Conservation (phyloP, 2,329 filamentous ascomycete genomes). For the Uncinocarpus reesii region DNA sequence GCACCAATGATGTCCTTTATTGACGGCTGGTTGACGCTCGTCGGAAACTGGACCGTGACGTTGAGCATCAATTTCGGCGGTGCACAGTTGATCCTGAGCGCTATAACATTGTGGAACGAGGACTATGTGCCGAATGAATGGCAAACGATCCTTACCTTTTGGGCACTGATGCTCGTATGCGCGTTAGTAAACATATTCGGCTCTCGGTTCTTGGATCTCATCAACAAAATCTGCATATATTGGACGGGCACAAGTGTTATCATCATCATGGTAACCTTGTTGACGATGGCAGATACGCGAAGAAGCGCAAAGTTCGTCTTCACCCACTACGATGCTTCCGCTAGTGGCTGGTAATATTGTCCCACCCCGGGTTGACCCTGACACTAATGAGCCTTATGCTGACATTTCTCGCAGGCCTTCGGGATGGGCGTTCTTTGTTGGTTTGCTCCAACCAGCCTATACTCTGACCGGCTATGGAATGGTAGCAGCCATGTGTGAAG, state of each 20-base stretch:
- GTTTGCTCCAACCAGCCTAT: conserved; percentile 52
- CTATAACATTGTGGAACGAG: conserved; percentile 60
- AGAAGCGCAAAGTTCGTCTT: conserved; percentile 57
- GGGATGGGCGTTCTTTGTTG: conserved; percentile 64
- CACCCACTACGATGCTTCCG: conserved; percentile 55
- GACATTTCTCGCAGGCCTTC: conserved; percentile 38
- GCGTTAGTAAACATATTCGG: conserved; percentile 56
- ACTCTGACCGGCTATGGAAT: conserved; percentile 52
- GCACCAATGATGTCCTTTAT: conserved; percentile 59
- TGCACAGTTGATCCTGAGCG: conserved; percentile 56
- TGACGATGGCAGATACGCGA: conserved; percentile 49
- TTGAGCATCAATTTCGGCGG: conserved; percentile 62
- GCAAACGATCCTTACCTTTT: conserved; percentile 62
- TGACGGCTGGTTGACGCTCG: conserved; percentile 60
- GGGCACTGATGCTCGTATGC: conserved; percentile 58
- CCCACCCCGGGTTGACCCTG: neutral
- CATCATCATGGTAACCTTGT: conserved; percentile 56
- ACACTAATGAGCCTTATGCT: neutral
- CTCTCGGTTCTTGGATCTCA: conserved; percentile 52
- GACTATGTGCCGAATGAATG: conserved; percentile 56
- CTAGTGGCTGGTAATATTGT: conserved; percentile 48
- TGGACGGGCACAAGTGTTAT: conserved; percentile 58
- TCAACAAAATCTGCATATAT: conserved; percentile 64
- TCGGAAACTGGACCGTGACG: conserved; percentile 63
- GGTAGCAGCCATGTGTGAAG: conserved; percentile 63